Evolutionary conservation across 2,329 filamentous ascomycete genomes (phyloP), one percentile per base, ranked within the genome.

Genomic region (Colletotrichum sp.): DNA sequence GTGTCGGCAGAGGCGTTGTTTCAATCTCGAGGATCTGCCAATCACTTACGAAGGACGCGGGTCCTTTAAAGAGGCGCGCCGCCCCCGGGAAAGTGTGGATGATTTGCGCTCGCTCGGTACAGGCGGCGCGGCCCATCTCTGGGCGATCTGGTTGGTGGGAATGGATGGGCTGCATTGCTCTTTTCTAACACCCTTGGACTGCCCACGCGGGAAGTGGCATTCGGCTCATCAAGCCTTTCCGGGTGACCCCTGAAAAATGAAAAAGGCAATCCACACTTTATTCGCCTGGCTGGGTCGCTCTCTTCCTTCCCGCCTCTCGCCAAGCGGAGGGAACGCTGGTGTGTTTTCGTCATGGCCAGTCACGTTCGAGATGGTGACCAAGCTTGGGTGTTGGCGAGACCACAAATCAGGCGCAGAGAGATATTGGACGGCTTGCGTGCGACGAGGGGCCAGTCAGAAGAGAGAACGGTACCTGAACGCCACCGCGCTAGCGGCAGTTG

Each of bases 401-500:
- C 39, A n/a, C 22, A 7, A n/a, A 68, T n/a, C 32, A 58, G 32
- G 28, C 32, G 43, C 43, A 25, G 32, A 61, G 39, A 62, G 64
- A 36, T 67, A 73, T 73, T 65, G 39, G 69, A 30, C 28, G 71
- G 61, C 52, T 22, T 64, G 12, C 62, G 61, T 71, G 56, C 34
- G 43, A 73, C 56, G 15, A 56, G 30, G 64, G 30, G 43, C 55
- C 64, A 58, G 43, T 55, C 18, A 48, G 18, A 64, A 10, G 22
- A 43, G 16, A 68, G 34, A 18, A 34, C 16, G 58, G 73, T 69
- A 60, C 64, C 73, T 68, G 73, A 60, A 34, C 73, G 73, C 70
- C 70, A 75, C 73, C 32, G 27, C 56, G 73, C 73, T 73, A 73
- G 56, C 73, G 70, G 70, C 58, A 73, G 73, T 73, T 75, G 64